phyloP scores from a whole-genome alignment of 2,329 filamentous ascomycete species.

The Xylaria polymorpha region DNA sequence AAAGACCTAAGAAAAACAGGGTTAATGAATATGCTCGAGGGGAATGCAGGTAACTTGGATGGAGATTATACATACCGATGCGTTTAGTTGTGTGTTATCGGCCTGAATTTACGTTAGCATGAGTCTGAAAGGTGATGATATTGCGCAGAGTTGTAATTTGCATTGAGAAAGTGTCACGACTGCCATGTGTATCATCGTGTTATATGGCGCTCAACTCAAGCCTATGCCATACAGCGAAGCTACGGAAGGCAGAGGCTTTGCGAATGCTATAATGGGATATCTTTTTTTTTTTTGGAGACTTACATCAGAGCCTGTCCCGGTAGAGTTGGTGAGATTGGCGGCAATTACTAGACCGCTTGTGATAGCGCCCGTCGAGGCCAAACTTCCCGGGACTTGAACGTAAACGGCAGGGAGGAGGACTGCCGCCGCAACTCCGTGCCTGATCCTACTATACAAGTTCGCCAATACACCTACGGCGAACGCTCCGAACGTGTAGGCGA shows the following conservation, averaged over 20 bases:
- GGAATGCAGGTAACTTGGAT: not conserved
- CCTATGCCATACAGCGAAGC: not conserved
- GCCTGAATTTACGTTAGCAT: slow-evolving; percentile 31
- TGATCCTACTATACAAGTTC: slow-evolving; percentile 73
- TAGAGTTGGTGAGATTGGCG: slow-evolving; percentile 61
- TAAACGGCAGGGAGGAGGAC: slow-evolving; percentile 91
- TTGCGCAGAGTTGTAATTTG: too few relatives aligned
- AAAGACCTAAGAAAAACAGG: slow-evolving; percentile 51
- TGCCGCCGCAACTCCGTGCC: slow-evolving; percentile 82
- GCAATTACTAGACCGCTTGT: slow-evolving; percentile 68
- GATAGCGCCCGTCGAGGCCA: slow-evolving; percentile 70
- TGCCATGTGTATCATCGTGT: not conserved
- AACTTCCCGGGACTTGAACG: slow-evolving; percentile 71
- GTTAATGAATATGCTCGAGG: slow-evolving; percentile 17
- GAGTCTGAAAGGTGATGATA: not conserved
- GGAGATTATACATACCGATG: slow-evolving; percentile 30
- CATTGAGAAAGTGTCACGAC: not conserved
- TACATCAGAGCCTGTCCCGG: slow-evolving; percentile 46
- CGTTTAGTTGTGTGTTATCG: slow-evolving; percentile 28
- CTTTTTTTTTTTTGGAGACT: slow-evolving; percentile 15
- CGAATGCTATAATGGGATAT: not conserved
- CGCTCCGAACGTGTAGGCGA: slow-evolving; percentile 82
- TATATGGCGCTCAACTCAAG: not conserved
- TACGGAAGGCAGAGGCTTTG: not conserved
- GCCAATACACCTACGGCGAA: slow-evolving; percentile 80